phyloP scores from a whole-genome alignment of 2,329 filamentous ascomycete genomes.

The Aspergillus costaricaensis region DNA sequence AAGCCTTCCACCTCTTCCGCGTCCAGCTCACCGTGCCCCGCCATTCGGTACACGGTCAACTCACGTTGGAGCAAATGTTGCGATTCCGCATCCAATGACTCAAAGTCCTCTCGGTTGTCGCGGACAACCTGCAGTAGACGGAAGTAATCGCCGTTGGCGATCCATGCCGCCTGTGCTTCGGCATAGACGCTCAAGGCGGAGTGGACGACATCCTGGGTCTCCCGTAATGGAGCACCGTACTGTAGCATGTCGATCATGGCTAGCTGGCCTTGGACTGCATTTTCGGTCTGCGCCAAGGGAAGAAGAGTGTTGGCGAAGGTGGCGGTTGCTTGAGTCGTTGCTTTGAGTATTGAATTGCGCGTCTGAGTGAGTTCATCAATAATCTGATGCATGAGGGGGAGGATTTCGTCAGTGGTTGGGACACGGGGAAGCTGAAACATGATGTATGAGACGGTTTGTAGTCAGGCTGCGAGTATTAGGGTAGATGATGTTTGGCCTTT shows the following conservation, averaged over 20 bases:
- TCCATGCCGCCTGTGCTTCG: neutral
- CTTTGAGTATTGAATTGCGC: neutral
- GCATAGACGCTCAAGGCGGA: neutral
- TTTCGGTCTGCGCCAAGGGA: neutral
- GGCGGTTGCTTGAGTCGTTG: neutral
- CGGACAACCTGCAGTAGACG: neutral
- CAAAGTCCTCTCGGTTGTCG: neutral
- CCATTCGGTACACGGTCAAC: neutral
- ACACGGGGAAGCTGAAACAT: neutral
- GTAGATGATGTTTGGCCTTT: no score
- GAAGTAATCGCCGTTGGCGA: neutral
- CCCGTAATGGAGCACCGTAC: neutral
- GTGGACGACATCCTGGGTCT: neutral
- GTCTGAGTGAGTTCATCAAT: neutral
- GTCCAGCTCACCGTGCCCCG: neutral
- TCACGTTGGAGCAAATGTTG: neutral
- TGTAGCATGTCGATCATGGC: conserved; percentile 4
- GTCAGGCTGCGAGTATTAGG: no score
- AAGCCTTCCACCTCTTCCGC: neutral
- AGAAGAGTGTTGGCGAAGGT: neutral
- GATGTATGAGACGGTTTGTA: neutral
- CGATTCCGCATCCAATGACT: neutral
- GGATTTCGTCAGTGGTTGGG: neutral
- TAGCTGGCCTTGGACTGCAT: neutral
- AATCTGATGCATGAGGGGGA: neutral